phyloP scores from a whole-genome alignment of 2,329 filamentous ascomycete species.

The Malbranchea zuffiana region DNA sequence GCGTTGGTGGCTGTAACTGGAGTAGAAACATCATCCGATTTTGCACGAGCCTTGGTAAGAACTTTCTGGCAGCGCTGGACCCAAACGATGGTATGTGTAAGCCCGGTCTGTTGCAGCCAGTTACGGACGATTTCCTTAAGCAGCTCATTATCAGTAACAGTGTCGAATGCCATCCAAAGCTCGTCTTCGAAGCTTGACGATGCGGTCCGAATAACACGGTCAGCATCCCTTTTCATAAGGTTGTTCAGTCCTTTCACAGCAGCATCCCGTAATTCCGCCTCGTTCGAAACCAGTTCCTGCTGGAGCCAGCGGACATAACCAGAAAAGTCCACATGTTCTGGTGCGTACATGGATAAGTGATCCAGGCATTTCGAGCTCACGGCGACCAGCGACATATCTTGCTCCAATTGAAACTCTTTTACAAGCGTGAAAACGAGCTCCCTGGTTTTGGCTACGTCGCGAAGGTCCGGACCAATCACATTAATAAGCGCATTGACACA shows the following conservation, averaged over 20 bases:
- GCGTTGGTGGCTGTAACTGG: constrained; percentile 29
- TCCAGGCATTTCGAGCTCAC: constrained; percentile 77
- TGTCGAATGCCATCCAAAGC: constrained; percentile 80
- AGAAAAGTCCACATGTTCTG: constrained; percentile 70
- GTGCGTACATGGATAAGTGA: constrained; percentile 83
- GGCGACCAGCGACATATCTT: constrained; percentile 57
- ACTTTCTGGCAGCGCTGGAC: constrained; percentile 79
- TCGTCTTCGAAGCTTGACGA: constrained; percentile 75
- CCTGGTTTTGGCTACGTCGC: constrained; percentile 82
- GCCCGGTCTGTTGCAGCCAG: constrained; percentile 84
- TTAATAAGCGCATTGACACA: constrained; percentile 95
- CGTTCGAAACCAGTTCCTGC: constrained; percentile 59
- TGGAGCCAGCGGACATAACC: constrained; percentile 78
- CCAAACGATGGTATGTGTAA: constrained; percentile 73
- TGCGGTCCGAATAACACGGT: constrained; percentile 67
- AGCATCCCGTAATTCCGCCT: constrained; percentile 60
- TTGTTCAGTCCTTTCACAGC: constrained; percentile 85
- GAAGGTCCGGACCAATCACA: constrained; percentile 86
- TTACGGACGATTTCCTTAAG: constrained; percentile 82
- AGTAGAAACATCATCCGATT: constrained; percentile 40
- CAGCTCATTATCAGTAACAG: constrained; percentile 60
- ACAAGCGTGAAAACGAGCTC: constrained; percentile 85
- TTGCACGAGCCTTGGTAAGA: constrained; percentile 72
- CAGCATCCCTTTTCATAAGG: constrained; percentile 83
- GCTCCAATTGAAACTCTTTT: constrained; percentile 67